Conservation (phyloP, 73 alveolate species). For the Tetrahymena thermophila region DNA sequence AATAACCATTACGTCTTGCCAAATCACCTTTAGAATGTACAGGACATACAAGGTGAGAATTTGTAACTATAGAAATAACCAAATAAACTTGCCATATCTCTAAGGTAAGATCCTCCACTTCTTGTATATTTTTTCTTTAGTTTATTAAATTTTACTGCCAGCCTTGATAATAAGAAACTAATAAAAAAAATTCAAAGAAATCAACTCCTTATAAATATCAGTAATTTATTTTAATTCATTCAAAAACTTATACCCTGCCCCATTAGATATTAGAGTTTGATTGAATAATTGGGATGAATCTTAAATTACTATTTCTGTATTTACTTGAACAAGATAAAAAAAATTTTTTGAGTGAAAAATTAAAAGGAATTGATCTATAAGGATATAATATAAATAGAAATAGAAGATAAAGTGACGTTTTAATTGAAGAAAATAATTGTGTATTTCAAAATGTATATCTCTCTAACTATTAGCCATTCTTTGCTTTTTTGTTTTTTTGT, state of each 20-base stretch:
- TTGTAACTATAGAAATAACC: no score
- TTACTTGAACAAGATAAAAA: not conserved
- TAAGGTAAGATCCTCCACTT: no score
- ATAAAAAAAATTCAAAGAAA: not conserved
- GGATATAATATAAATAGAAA: no score
- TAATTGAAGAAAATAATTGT: no score
- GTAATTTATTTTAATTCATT: not conserved
- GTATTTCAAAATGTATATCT: no score
- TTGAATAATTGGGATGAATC: not conserved
- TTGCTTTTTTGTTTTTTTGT: not conserved
- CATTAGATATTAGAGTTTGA: not conserved
- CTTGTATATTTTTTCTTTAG: not conserved
- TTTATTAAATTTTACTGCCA: not conserved
- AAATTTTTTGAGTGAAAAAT: not conserved
- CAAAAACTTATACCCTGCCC: not conserved
- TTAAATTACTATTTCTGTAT: not conserved
- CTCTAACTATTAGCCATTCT: not conserved
- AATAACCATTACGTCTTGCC: no score
- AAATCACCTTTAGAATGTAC: no score
- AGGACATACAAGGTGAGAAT: not conserved
- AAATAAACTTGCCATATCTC: not conserved
- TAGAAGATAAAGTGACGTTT: no score
- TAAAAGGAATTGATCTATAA: no score
- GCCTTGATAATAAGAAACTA: not conserved
- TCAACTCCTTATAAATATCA: not conserved